Base-by-base conservation (phyloP, 805 yeast species). In the Teunomyces kruisii region DNA sequence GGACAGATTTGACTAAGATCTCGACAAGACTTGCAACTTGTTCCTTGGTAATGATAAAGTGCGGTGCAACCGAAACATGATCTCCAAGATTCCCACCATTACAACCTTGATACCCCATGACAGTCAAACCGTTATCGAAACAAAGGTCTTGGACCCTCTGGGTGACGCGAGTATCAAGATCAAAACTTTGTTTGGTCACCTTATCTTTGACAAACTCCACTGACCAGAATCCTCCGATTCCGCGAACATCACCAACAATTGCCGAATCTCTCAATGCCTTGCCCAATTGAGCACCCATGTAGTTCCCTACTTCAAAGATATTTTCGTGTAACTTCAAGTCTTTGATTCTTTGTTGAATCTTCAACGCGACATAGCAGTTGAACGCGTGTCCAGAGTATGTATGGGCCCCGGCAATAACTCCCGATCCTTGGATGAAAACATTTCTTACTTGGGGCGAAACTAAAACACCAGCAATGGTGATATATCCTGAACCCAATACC, bases 161-260 rank as follows among this genome's bases (percentile, higher is more conserved):
- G 28, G 73, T 78, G 32, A 74, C 61, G 39, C 65, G 62, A 33
- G 64, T 45, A 13, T 57, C 55, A 33, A 66, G 59, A 28, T 65
- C 70, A 48, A 78, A 78, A 9, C 75, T 65, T 57, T 76, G 78
- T 53, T 78, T 80, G 14, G 84, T 74, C 13, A 55, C 59, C 50
- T 70, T 75, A 55, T 81, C 72, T 54, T 78, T 72, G 47, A 80
- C 84, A 42, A 79, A 67, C 59, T 81, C 86, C 39, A 81, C 54
- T 4, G 80, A 68, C 75, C 83, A 70, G 62, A 81, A 81, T 32
- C 79, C 76, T 49, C 86, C 86, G 46, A 78, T 66, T 44, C 87
- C 87, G 62, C 87, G 73, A 31, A 81, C 74, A 52, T 81, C 82
- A 47, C 84, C 86, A 16, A 72, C 80, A 17, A 57, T 52, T 16